Percentiles rank a stretch among this genome's conserved stretches.
Conservation (phyloP, 306 rosid genomes). For the Quercus bicolor region DNA sequence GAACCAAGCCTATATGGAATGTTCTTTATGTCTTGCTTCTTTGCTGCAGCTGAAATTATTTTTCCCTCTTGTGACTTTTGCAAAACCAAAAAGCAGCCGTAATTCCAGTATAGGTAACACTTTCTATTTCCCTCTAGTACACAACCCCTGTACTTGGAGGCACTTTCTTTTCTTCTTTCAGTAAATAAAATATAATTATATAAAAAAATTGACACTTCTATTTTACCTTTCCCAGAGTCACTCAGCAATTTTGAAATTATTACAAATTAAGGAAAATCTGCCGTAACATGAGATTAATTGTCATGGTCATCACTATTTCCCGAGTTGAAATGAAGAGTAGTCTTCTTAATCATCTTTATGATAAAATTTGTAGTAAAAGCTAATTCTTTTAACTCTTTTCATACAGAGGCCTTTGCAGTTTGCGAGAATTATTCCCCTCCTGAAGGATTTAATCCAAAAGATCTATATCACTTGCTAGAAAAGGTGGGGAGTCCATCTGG, state of each 20-base stretch:
- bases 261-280: constrained; percentile 1
- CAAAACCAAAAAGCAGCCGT: constrained; percentile 93
- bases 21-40: constrained; percentile 7
- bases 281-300: neutral
- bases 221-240: constrained; percentile 9
- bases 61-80: constrained; percentile 85
- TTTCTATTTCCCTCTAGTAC: too few relatives aligned
- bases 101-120: constrained; percentile 83
- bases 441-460: constrained; percentile 81
- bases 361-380: neutral
- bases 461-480: constrained; percentile 81
- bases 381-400: constrained; percentile 14
- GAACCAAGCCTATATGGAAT: constrained; percentile 10
- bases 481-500: constrained; percentile 97
- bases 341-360: neutral
- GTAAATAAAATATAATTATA: too few relatives aligned
- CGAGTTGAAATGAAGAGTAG: neutral
- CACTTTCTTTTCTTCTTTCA: too few relatives aligned
- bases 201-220: constrained; percentile 30
- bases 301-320: neutral
- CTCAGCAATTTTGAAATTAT: constrained; percentile 3
- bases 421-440: constrained; percentile 96
- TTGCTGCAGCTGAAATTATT: constrained; percentile 91
- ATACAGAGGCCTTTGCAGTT: constrained; percentile 97
- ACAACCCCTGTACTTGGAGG: too few relatives aligned